Evolutionary conservation across 164 flowering plant genomes (phyloP).

Genomic region (Macadamia integrifolia): DNA sequence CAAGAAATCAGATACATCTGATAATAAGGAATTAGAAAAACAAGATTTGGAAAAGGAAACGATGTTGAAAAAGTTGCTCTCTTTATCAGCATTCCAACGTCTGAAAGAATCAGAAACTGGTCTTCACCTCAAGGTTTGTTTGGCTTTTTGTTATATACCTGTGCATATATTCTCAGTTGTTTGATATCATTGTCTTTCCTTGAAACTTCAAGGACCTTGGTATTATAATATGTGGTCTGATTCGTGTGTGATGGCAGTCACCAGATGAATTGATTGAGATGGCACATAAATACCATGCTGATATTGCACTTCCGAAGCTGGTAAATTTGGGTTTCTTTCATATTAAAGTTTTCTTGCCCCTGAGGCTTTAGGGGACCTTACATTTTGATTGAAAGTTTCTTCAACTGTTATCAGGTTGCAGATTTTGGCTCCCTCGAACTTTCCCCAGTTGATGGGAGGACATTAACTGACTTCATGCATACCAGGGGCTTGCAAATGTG

Average conservation of each 20-base stretch:
- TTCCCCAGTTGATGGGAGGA: constrained; percentile 97
- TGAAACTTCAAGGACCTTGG: neutral
- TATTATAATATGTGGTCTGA: constrained; percentile 9
- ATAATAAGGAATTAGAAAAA: constrained; percentile 48
- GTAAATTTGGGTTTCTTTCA: constrained; percentile 25
- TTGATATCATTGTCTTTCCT: neutral
- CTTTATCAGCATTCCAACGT: constrained; percentile 67
- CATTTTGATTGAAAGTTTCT: constrained; percentile 10
- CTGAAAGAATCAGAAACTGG: constrained; percentile 89
- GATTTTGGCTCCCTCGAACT: constrained; percentile 98
- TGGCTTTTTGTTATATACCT: neutral
- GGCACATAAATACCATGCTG: constrained; percentile 84
- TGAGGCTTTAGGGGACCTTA: neutral
- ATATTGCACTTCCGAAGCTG: constrained; percentile 88
- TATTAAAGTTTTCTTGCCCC: neutral
- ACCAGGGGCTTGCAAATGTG: constrained; percentile 86
- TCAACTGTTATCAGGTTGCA: constrained; percentile 54
- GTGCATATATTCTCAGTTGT: neutral
- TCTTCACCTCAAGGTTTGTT: constrained; percentile 76
- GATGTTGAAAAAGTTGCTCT: constrained; percentile 47
- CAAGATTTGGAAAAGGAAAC: constrained; percentile 48
- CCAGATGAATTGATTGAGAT: constrained; percentile 82
- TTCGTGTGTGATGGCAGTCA: constrained; percentile 39
- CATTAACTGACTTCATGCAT: constrained; percentile 96
- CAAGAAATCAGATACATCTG: constrained; percentile 30